phyloP scores from a whole-genome alignment of 169 alveolate genomes.

The Plasmodium reichenowi region DNA sequence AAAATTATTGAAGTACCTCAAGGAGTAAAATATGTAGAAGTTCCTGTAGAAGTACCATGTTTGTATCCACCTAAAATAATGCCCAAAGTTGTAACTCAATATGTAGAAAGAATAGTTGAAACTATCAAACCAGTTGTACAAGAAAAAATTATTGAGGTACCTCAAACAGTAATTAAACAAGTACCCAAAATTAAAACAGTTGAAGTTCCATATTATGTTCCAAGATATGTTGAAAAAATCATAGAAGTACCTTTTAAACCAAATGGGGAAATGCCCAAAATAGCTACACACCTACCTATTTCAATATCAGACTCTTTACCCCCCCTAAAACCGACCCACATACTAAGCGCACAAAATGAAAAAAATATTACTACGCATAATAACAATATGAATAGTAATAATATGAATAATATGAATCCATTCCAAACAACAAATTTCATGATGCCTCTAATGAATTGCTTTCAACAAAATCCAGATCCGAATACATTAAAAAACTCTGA shows the following conservation, averaged over 20 bases:
- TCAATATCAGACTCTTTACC: constrained; percentile 76
- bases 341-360: constrained; percentile 43
- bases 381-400: constrained; percentile 4
- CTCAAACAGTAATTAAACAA: constrained; percentile 88
- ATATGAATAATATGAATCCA: constrained; percentile 7
- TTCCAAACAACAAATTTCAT: constrained; percentile 46
- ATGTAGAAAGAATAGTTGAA: constrained; percentile 88
- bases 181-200: constrained; percentile 88
- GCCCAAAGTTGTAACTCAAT: constrained; percentile 86
- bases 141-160: constrained; percentile 87
- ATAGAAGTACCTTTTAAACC: constrained; percentile 89
- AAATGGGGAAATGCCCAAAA: constrained; percentile 77
- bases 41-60: constrained; percentile 90
- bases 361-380: constrained; percentile 19
- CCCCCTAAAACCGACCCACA: constrained; percentile 76
- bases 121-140: constrained; percentile 87
- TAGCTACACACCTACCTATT: constrained; percentile 73
- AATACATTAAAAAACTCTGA: constrained; percentile 8
- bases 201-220: constrained; percentile 89
- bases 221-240: constrained; percentile 89
- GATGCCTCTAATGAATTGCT: constrained; percentile 54
- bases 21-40: constrained; percentile 90
- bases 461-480: constrained; percentile 4
- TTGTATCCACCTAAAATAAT: constrained; percentile 90
- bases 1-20: constrained; percentile 90